phyloP scores from a whole-genome alignment of 164 flowering plant species.

The Vitis rupestris region DNA sequence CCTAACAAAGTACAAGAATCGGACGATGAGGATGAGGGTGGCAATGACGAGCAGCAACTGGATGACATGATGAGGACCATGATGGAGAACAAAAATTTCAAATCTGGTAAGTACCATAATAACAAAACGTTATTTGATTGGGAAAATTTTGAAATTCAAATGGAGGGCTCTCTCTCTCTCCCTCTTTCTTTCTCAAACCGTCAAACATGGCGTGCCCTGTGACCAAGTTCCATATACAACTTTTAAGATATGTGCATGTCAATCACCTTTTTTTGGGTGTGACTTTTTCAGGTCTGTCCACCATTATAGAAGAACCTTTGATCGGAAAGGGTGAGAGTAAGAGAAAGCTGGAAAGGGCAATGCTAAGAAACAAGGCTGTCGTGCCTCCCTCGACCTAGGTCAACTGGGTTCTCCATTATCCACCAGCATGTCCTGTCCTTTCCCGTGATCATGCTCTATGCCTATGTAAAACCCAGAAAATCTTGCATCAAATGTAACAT shows the following conservation, averaged over 20 bases:
- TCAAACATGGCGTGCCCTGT: too few relatives aligned
- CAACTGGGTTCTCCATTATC: not conserved
- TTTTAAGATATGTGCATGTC: not conserved
- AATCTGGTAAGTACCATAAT: constrained; percentile 11
- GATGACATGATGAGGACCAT: constrained; percentile 10
- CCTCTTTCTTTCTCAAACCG: too few relatives aligned
- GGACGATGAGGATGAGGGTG: not conserved
- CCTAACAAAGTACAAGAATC: constrained; percentile 9
- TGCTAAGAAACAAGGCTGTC: constrained; percentile 16
- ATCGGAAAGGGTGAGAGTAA: constrained; percentile 11
- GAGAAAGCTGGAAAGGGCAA: constrained; percentile 17
- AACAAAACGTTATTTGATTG: too few relatives aligned
- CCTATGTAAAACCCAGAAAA: too few relatives aligned
- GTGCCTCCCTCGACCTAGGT: constrained; percentile 1
- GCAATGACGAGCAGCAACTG: constrained; percentile 9
- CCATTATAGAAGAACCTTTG: constrained; percentile 44
- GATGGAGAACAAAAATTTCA: constrained; percentile 18
- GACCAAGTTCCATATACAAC: not conserved
- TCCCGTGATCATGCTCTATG: too few relatives aligned
- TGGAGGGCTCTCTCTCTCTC: not conserved
- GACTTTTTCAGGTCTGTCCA: constrained; percentile 38
- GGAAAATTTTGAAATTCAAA: not conserved
- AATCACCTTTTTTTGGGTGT: not conserved
- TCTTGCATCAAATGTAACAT: too few relatives aligned
- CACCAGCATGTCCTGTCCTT: too few relatives aligned